Base-by-base conservation (phyloP, 2,329 filamentous ascomycete species). In the Cordyceps farinosa region DNA sequence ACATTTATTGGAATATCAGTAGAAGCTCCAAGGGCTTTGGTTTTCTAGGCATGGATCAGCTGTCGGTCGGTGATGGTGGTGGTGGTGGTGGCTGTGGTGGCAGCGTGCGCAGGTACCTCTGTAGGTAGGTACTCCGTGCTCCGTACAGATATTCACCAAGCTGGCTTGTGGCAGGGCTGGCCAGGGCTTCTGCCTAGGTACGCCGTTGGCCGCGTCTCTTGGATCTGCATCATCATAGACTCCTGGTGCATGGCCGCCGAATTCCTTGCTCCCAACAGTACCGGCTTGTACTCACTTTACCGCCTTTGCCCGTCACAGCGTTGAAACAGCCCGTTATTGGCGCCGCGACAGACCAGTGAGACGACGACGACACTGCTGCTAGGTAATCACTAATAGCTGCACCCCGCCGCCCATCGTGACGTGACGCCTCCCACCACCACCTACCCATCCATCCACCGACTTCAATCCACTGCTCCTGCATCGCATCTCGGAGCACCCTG, bases 391-490 rank as follows among this genome's bases (percentile, higher is more conserved):
- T 22, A 22, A 22, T 22, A 22, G 42, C 55, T 60, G 47, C 58
- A 61, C 60, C 60, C 60, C 60, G 60, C 60, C 60, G 44, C 44
- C 22, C 29, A 42, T 51, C 60, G 60, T 62, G 60, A 62, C 60
- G 60, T 62, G 60, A 62, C 60, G 60, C 60, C 36, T 55, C 59
- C 40, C 40, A 47, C 59, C 42, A 48, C 44, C 22, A 22, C 22
- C 22, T 22, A 22, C 22, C 22, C 38, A 32, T 45, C 45, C 58
- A 22, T 55, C 51, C 34, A 59, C 45, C 34, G 51, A 48, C 51
- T 30, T 56, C 60, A 54, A 54, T 34, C 59, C 40, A 34, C 59
- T 42, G 51, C 60, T 62, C 51, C 29, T 62, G 42, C 60, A 62
- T 55, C 51, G 15, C n/a, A 50, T 44, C 52, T 56, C 51, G 60